Conservation (phyloP, 2,329 filamentous ascomycete species). For the Penicillium brevicompactum region DNA sequence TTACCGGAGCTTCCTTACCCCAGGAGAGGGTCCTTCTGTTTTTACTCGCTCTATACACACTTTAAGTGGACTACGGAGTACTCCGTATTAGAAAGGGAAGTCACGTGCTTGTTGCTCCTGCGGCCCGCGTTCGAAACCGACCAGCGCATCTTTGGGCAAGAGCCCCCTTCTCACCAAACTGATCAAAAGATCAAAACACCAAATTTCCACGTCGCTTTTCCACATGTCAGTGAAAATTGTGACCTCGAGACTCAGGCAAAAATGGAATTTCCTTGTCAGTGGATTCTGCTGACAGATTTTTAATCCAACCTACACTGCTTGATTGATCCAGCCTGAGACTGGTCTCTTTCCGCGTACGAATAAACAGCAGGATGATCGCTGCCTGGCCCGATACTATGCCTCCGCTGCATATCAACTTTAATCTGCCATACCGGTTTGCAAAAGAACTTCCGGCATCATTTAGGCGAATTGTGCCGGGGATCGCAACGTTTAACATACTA, state of each 20-base stretch:
- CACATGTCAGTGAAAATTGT: too few relatives aligned
- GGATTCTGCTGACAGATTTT: too few relatives aligned
- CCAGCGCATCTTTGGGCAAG: too few relatives aligned
- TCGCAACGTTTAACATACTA: slow-evolving; percentile 6
- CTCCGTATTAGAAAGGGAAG: background rate
- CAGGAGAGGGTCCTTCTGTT: slow-evolving; percentile 3
- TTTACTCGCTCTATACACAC: background rate
- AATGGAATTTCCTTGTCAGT: too few relatives aligned
- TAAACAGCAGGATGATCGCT: background rate
- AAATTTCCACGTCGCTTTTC: too few relatives aligned
- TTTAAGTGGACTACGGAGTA: background rate
- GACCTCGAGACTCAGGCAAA: too few relatives aligned
- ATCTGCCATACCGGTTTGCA: slow-evolving; percentile 3
- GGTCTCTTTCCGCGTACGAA: background rate
- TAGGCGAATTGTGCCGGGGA: slow-evolving; percentile 6
- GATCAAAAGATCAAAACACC: too few relatives aligned
- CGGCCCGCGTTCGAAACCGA: too few relatives aligned
- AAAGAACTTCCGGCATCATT: slow-evolving; percentile 13
- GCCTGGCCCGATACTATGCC: background rate
- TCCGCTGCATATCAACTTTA: background rate
- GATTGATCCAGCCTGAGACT: background rate
- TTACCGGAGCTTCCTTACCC: slow-evolving; percentile 15
- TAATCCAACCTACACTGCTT: background rate
- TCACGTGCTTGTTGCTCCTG: background rate
- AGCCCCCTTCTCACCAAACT: too few relatives aligned